Conservation (phyloP, 345 rosid genomes). For the Durio zibethinus region DNA sequence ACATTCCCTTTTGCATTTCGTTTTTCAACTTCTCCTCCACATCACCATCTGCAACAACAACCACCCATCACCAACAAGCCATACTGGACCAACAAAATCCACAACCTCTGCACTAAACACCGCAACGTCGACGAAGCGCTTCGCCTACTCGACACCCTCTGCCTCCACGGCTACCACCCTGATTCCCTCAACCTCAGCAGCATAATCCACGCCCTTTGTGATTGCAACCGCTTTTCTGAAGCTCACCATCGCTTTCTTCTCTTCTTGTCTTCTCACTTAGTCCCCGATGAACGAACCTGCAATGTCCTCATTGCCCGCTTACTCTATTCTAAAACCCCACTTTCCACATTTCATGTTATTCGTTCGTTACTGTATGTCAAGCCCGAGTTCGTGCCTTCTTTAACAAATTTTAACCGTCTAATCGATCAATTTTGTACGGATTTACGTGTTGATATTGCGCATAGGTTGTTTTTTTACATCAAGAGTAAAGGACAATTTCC, state of each 20-base stretch:
- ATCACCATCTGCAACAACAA: not conserved
- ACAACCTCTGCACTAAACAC: slow-evolving; percentile 43
- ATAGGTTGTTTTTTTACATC: slow-evolving; percentile 56
- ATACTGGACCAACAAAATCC: slow-evolving; percentile 59
- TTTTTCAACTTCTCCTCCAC: not conserved
- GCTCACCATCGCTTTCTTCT: slow-evolving; percentile 55
- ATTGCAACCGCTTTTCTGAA: slow-evolving; percentile 52
- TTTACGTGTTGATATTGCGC: slow-evolving; percentile 44
- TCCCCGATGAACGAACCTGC: slow-evolving; percentile 73
- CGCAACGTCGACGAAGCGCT: slow-evolving; percentile 51
- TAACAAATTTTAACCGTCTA: slow-evolving; percentile 72
- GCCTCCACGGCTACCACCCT: slow-evolving; percentile 50
- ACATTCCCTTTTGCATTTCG: not conserved
- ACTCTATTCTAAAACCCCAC: slow-evolving; percentile 54
- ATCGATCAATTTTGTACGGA: slow-evolving; percentile 57
- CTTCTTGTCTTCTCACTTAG: slow-evolving; percentile 39
- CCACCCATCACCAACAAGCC: slow-evolving; percentile 36
- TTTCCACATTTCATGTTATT: slow-evolving; percentile 38
- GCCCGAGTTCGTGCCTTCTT: slow-evolving; percentile 61
- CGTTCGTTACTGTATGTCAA: slow-evolving; percentile 42
- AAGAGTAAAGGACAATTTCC: slow-evolving; percentile 58
- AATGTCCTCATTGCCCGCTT: slow-evolving; percentile 66
- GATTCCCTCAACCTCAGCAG: slow-evolving; percentile 61
- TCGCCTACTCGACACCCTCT: slow-evolving; percentile 41
- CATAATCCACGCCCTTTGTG: slow-evolving; percentile 71